phyloP scores from a whole-genome alignment of 352 stramenopile species.

The Thalassiosira allenii region DNA sequence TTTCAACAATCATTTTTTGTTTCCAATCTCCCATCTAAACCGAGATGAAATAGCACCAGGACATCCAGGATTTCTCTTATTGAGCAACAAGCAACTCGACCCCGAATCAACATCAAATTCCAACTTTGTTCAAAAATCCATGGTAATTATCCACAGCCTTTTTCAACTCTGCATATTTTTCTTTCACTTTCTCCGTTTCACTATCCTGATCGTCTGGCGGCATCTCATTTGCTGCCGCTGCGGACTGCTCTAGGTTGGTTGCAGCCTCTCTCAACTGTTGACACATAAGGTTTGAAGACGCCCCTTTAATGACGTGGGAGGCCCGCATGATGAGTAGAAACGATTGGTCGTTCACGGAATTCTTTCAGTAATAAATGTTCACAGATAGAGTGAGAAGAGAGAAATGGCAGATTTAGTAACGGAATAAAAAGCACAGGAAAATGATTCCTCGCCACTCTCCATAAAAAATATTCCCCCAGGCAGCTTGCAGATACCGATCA shows the following conservation, averaged over 20 bases:
- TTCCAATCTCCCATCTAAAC: no score
- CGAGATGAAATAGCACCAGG: no score
- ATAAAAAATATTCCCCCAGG: no score
- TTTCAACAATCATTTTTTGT: no score
- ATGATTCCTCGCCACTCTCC: no score
- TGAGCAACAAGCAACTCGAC: no score
- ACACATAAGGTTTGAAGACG: constrained; percentile 85
- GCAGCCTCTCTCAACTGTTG: constrained; percentile 67
- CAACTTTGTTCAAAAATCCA: constrained; percentile 64
- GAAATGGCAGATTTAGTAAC: no score
- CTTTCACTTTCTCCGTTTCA: constrained; percentile 55
- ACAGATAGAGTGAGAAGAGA: constrained; percentile 12
- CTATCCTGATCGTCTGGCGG: constrained; percentile 27
- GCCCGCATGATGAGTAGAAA: constrained; percentile 79
- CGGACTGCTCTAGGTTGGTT: constrained; percentile 71
- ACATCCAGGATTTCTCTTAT: no score
- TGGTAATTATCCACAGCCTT: constrained; percentile 72
- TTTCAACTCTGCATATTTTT: constrained; percentile 66
- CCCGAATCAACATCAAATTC: no score
- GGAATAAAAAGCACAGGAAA: no score
- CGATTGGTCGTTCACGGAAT: constrained; percentile 57
- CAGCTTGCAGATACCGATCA: no score
- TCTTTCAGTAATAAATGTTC: no score
- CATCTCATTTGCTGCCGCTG: constrained; percentile 48
- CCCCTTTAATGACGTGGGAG: constrained; percentile 84